Evolutionary conservation across 2,329 filamentous ascomycete species (phyloP).

Genomic region (Pseudocercospora fuligena): DNA sequence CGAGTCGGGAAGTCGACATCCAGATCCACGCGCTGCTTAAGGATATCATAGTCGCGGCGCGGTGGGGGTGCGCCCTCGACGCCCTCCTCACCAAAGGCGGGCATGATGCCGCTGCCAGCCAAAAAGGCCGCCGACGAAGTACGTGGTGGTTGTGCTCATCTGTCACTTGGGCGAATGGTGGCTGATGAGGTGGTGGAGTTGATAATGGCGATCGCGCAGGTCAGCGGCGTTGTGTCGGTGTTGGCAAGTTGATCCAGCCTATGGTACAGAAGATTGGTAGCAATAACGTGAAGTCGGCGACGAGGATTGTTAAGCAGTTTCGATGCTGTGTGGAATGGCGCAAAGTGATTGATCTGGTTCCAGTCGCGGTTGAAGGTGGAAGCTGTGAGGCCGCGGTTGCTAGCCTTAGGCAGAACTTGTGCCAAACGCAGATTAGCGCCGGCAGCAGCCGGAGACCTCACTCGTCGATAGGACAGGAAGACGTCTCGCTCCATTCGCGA

Average conservation of each 20-base stretch:
- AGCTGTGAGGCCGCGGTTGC: background rate
- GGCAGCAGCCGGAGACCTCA: too few species aligned
- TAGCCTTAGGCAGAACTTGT: too few species aligned
- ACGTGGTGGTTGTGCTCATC: conserved; percentile 1
- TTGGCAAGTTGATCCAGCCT: background rate
- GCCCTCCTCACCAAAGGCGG: conserved; percentile 32
- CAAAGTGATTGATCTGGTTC: background rate
- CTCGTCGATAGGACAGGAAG: too few species aligned
- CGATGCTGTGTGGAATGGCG: background rate
- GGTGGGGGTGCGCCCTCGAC: conserved; percentile 27
- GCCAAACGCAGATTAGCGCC: too few species aligned
- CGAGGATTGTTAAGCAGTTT: background rate
- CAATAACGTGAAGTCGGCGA: background rate
- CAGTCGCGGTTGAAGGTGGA: background rate
- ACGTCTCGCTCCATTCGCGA: too few species aligned
- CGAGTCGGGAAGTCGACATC: conserved; percentile 84
- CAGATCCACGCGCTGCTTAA: conserved; percentile 85
- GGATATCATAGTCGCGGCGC: conserved; percentile 60
- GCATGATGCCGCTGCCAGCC: conserved; percentile 34
- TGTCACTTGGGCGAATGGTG: too few species aligned
- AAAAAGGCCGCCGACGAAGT: conserved; percentile 1
- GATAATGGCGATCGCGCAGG: background rate
- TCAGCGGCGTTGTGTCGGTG: background rate
- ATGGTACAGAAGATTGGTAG: background rate
- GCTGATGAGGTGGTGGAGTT: background rate